Conservation (phyloP, 495 filamentous ascomycete species). For the Tuber borchii region DNA sequence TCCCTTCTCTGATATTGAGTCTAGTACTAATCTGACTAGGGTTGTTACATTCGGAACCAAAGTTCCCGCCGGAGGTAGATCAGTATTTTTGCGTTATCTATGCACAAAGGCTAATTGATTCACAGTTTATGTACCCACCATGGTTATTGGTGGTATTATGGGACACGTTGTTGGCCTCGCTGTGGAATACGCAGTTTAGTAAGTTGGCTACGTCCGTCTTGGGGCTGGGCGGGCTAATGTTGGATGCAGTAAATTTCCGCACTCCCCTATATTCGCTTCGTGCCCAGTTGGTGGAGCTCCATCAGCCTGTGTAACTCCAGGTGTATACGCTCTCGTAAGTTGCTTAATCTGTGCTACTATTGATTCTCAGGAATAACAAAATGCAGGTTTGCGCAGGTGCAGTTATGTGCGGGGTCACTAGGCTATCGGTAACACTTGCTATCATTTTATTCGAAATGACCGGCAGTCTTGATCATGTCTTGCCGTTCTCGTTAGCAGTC, state of each 20-base stretch:
- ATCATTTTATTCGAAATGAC: slow-evolving; percentile 96
- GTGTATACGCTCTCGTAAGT: slow-evolving; percentile 76
- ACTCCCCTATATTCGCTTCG: slow-evolving; percentile 62
- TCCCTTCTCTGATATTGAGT: background rate
- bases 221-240: slow-evolving; percentile 5
- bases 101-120: slow-evolving; percentile 11
- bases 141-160: slow-evolving; percentile 94
- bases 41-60: slow-evolving; percentile 52
- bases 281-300: slow-evolving; percentile 64
- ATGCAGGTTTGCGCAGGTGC: slow-evolving; percentile 70
- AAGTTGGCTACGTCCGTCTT: slow-evolving; percentile 8
- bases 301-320: slow-evolving; percentile 84
- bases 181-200: slow-evolving; percentile 69
- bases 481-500: slow-evolving; percentile 88
- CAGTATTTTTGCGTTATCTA: background rate
- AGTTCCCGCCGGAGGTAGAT: slow-evolving; percentile 65
- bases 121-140: slow-evolving; percentile 59
- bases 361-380: slow-evolving; percentile 8
- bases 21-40: slow-evolving; percentile 28
- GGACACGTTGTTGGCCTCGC: slow-evolving; percentile 81
- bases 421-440: slow-evolving; percentile 85
- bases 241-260: slow-evolving; percentile 52
- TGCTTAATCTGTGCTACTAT: background rate
- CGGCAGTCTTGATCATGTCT: slow-evolving; percentile 85
- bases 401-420: slow-evolving; percentile 96